These are phyloP conservation scores for Capillidium heterosporum DNA, from an alignment of 371 early-diverging fungal genomes.

Conservation along the genomic window DNA sequence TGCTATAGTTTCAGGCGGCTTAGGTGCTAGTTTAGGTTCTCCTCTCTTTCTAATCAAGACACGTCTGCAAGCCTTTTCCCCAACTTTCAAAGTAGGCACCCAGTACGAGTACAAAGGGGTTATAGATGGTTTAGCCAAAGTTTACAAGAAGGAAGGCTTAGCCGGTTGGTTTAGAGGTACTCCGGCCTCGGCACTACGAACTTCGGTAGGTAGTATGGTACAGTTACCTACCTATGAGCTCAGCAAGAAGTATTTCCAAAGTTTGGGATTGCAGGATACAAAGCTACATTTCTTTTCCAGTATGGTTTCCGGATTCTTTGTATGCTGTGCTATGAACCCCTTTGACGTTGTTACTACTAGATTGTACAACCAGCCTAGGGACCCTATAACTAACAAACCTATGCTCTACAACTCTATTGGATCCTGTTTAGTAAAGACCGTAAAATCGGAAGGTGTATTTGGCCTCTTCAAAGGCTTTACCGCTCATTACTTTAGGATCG, in stretches of 20 bases:
- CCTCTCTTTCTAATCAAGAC: conserved; percentile 90
- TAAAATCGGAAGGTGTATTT: conserved; percentile 58
- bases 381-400: conserved; percentile 36
- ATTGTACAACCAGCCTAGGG: conserved; percentile 81
- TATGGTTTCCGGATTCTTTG: conserved; percentile 67
- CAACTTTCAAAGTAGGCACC: conserved; percentile 45
- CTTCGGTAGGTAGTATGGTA: conserved; percentile 78
- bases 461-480: conserved; percentile 85
- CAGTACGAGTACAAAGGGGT: conserved; percentile 75
- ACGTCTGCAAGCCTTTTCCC: conserved; percentile 77
- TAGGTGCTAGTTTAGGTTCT: conserved; percentile 61
- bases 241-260: conserved; percentile 39
- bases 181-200: conserved; percentile 77
- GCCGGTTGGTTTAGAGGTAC: conserved; percentile 74
- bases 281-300: conserved; percentile 54
- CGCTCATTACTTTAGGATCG: conserved; percentile 12
- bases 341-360: conserved; percentile 90
- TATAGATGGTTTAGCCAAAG: conserved; percentile 33
- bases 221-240: conserved; percentile 83
- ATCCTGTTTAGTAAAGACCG: conserved; percentile 73
- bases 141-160: conserved; percentile 55
- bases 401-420: conserved; percentile 55
- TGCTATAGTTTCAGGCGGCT: conserved; percentile 36
- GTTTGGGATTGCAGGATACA: conserved; percentile 22
- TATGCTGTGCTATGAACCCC: conserved; percentile 88